phyloP scores from a whole-genome alignment of 2,329 filamentous ascomycete species.

The Fusarium hostae region DNA sequence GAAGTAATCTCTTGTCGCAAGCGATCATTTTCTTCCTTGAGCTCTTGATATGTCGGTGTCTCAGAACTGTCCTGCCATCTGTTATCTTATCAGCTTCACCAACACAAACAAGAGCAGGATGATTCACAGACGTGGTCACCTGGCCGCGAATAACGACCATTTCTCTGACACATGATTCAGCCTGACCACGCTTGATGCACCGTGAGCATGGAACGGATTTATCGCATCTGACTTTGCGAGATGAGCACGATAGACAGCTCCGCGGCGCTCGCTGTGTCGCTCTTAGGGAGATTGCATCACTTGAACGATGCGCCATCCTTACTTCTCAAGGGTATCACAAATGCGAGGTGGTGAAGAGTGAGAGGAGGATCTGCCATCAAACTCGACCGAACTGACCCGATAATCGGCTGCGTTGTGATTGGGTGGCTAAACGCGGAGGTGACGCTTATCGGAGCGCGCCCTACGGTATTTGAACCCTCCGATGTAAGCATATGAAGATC shows the following conservation, averaged over 20 bases:
- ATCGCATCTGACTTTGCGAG: not conserved
- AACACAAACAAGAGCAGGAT: rapidly evolving
- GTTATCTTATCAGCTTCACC: not conserved
- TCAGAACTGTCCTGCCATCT: not conserved
- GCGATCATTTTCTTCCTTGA: not conserved
- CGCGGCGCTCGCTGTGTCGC: not conserved
- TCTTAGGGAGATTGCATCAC: not conserved
- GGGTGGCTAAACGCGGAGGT: not conserved
- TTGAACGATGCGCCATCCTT: not conserved
- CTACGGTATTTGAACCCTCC: not conserved
- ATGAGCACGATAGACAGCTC: not conserved
- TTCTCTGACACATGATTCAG: not conserved
- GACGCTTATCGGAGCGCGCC: not conserved
- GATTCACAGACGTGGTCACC: not conserved
- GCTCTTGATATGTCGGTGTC: not conserved
- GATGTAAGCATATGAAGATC: not conserved
- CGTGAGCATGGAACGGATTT: not conserved
- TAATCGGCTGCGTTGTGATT: not conserved
- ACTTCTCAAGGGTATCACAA: too few relatives aligned
- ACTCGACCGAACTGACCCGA: not conserved
- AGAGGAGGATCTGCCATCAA: not conserved
- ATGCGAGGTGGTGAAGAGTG: too few relatives aligned
- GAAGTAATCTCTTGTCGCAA: not conserved
- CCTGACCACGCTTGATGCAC: not conserved
- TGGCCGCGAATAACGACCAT: not conserved